These are phyloP conservation scores for Trypanosoma scelopori DNA, from an alignment of 208 protist species.

Conservation along the genomic window DNA sequence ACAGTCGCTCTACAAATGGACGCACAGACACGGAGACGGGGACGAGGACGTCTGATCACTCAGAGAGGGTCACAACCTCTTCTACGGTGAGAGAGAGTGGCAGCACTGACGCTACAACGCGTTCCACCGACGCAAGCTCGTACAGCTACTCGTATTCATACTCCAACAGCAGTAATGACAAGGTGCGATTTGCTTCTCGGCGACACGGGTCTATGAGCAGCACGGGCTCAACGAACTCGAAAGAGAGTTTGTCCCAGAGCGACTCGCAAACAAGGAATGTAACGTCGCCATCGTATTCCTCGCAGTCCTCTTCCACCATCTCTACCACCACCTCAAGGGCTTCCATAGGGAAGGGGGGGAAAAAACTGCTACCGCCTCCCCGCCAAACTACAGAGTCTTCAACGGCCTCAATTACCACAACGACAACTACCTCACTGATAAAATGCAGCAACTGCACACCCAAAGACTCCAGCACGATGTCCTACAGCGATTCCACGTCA, in stretches of 20 bases:
- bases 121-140: not conserved
- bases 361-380: too few species aligned
- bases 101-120: not conserved
- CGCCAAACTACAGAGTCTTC: not conserved
- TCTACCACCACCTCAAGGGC: too few species aligned
- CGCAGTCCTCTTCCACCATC: too few species aligned
- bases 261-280: not conserved
- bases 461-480: too few species aligned
- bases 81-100: not conserved
- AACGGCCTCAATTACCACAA: not conserved
- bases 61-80: not conserved
- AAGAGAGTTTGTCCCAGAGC: not conserved
- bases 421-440: conserved; percentile 6
- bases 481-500: not conserved
- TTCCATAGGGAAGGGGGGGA: too few species aligned
- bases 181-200: conserved; percentile 1
- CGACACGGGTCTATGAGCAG: conserved; percentile 22
- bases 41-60: not conserved
- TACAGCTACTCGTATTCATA: conserved; percentile 37
- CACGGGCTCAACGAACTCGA: not conserved
- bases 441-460: not conserved
- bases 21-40: not conserved
- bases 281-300: too few species aligned
- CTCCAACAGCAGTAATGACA: conserved; percentile 19
- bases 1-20: conserved; percentile 10